Conservation (phyloP, 2,329 filamentous ascomycete genomes). For the Escovopsis weberi region DNA sequence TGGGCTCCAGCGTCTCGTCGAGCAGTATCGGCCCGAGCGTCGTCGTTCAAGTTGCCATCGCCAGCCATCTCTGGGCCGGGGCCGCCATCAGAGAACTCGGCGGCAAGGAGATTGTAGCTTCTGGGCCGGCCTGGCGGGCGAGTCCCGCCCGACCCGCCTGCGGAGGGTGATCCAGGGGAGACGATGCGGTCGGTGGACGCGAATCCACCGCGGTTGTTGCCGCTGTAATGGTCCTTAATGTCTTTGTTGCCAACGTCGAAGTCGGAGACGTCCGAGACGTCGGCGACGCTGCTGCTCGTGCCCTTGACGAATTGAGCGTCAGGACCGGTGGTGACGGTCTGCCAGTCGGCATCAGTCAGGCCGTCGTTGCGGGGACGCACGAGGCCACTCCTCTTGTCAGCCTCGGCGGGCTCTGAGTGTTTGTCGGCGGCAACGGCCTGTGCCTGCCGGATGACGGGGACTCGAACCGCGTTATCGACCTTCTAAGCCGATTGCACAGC, state of each 20-base stretch:
- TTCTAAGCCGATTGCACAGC: slow-evolving; percentile 26
- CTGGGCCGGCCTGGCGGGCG: background rate
- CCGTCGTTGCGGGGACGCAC: slow-evolving; percentile 7
- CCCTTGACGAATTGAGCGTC: slow-evolving; percentile 14
- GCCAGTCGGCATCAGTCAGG: slow-evolving; percentile 20
- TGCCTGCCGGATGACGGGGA: slow-evolving; percentile 14
- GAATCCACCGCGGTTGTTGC: background rate
- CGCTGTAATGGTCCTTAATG: too few species aligned
- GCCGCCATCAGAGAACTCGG: background rate
- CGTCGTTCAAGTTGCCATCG: too few species aligned
- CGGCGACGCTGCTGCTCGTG: slow-evolving; percentile 30
- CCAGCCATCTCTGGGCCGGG: background rate
- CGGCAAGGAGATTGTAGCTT: background rate
- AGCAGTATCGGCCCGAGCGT: too few species aligned
- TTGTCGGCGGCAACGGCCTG: background rate
- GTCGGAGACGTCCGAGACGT: slow-evolving; percentile 24
- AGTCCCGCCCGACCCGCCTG: background rate
- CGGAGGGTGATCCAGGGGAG: background rate
- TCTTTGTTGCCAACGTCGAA: background rate
- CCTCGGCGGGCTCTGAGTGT: background rate
- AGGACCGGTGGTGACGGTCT: slow-evolving; percentile 20
- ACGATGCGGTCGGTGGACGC: background rate
- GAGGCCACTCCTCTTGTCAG: slow-evolving; percentile 1
- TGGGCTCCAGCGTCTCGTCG: too few species aligned
- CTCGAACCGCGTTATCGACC: slow-evolving; percentile 24